Conservation (phyloP, 768 basidiomycete species). For the Hemileccinum impolitum region DNA sequence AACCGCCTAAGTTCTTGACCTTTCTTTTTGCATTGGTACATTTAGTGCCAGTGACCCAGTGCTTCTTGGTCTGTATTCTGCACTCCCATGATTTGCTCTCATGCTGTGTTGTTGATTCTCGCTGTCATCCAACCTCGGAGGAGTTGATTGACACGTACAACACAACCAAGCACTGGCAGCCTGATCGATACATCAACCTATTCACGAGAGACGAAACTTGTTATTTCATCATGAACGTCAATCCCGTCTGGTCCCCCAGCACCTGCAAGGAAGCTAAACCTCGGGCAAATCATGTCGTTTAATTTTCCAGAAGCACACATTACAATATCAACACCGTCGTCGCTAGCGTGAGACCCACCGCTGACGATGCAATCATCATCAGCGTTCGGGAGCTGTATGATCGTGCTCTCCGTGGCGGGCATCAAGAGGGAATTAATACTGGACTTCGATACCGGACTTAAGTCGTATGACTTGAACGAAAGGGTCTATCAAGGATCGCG, state of each 20-base stretch:
- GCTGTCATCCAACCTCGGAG: slow-evolving; percentile 1
- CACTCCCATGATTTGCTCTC: slow-evolving; percentile 1
- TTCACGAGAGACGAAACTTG: slow-evolving; percentile 2
- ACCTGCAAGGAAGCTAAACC: too few species aligned
- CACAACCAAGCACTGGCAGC: background rate
- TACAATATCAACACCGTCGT: background rate
- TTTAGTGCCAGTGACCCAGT: background rate
- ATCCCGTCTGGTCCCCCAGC: slow-evolving; percentile 17
- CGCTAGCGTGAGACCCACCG: background rate
- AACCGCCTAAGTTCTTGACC: background rate
- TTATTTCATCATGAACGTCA: slow-evolving; percentile 10
- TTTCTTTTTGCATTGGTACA: background rate
- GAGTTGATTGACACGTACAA: background rate
- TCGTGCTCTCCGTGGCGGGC: background rate
- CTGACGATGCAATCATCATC: background rate
- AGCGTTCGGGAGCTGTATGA: slow-evolving; percentile 1
- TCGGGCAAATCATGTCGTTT: too few species aligned
- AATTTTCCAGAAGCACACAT: background rate
- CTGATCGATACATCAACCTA: slow-evolving; percentile 1
- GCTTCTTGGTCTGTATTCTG: background rate
- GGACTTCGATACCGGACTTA: background rate
- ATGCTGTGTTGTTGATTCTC: background rate
- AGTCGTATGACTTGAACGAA: too few species aligned
- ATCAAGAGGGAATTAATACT: background rate
- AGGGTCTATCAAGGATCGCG: too few species aligned